Base-by-base conservation (phyloP, 2,329 filamentous ascomycete species). In the Tolypocladium album region DNA sequence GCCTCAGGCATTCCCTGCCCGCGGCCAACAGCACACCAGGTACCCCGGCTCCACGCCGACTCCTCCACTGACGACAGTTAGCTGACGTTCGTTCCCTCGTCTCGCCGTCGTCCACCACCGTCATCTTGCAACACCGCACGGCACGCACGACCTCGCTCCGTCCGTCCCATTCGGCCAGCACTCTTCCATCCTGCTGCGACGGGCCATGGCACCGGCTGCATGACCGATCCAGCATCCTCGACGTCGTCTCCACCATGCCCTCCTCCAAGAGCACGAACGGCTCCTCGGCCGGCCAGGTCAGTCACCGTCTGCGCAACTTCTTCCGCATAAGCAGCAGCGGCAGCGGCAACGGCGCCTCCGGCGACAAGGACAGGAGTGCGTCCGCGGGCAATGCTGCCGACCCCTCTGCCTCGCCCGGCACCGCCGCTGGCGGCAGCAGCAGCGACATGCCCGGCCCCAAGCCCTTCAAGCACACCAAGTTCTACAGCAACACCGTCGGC, bases 401-500 rank as follows among this genome's bases (percentile, higher is more conserved):
- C 59, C 56, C 53, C 58, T 53, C 58, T 9, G 27, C 58, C 42
- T 39, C 58, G 13, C 45, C 57, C 8, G 1, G 34, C 42, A 17
- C 53, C 1, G 39, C 43, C 17, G 58, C 36, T 61, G 57, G n/a
- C n/a, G 5, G 62, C 57, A 58, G 62, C 36, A 40, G 61, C 57
- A 50, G 43, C 57, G 61, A 63, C 43, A 52, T 62, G 34, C 61
- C 64, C 24, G 63, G 63, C 31, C 66, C 68, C 55, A 90, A 89
- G 73, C 82, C 84, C 59, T 89, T 92, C 72, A 86, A 91, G 68
- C 90, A 95, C 73, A 94, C 89, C 65, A 86, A 90, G 69, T 96
- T 96, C 78, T 89, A 96, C 69, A 90, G 88, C 63, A 89, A 87
- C 60, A 88, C 89, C 67, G 90, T 95, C 70, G 88, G 88, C 70